These are phyloP conservation scores for Trichothecium roseum DNA, from an alignment of 2,329 filamentous ascomycete species.

Conservation along the genomic window DNA sequence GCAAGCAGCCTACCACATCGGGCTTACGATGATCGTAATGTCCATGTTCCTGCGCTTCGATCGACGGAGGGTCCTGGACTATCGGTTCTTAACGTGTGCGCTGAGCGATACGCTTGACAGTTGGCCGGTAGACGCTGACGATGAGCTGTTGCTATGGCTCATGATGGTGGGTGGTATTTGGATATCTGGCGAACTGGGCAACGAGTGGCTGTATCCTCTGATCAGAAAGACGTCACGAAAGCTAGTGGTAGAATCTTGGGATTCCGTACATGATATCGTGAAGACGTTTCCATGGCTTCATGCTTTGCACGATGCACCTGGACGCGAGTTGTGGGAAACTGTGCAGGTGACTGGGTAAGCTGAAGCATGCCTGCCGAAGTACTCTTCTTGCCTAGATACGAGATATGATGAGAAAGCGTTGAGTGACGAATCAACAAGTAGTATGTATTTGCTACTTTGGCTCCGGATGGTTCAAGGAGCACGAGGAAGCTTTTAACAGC, in stretches of 20 bases:
- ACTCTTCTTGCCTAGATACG: no score
- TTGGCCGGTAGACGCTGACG: neutral
- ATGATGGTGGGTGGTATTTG: constrained; percentile 1
- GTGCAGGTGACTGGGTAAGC: neutral
- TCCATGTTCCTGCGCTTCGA: constrained; percentile 2
- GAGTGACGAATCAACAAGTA: no score
- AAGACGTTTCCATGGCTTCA: constrained; percentile 7
- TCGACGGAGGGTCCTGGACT: constrained; percentile 1
- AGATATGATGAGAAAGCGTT: no score
- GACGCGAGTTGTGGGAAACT: constrained; percentile 3
- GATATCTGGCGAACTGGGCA: neutral
- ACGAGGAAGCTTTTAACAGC: no score
- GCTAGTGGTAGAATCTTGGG: constrained; percentile 4
- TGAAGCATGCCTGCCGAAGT: no score
- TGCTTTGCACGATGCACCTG: constrained; percentile 5
- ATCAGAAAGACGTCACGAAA: neutral
- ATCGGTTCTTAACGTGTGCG: neutral
- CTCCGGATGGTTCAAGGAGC: no score
- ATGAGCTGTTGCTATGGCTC: neutral
- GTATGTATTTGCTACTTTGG: no score
- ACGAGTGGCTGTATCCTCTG: neutral
- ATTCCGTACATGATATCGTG: constrained; percentile 1
- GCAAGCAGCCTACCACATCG: constrained; percentile 1
- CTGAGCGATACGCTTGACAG: neutral
- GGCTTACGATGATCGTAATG: neutral